Evolutionary conservation across 129 eudicot genomes (phyloP).

Genomic region (Flaveria linearis): DNA sequence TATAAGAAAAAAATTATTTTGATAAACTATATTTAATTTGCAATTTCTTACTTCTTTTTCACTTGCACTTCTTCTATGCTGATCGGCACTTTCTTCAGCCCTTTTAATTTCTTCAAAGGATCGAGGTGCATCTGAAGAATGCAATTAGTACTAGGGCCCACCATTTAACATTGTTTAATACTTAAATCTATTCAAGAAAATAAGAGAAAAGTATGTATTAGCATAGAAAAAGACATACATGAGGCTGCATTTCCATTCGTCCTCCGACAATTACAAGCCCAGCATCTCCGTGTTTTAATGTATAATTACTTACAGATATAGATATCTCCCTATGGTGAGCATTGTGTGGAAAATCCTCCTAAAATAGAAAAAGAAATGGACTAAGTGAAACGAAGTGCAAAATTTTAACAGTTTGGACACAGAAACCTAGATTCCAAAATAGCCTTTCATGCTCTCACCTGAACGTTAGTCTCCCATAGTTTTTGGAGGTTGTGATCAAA

Average conservation of each 20-base stretch:
- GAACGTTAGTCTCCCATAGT: slow-evolving; percentile 89
- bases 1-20: neutral
- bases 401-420: neutral
- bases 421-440: slow-evolving; percentile 10
- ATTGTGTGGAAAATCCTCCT: slow-evolving; percentile 95
- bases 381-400: slow-evolving; percentile 9
- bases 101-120: slow-evolving; percentile 89
- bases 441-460: slow-evolving; percentile 44
- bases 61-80: slow-evolving; percentile 91
- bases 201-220: slow-evolving; percentile 7
- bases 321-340: slow-evolving; percentile 95
- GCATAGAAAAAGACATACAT: slow-evolving; percentile 52
- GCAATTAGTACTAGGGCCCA: neutral
- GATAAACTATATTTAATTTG: slow-evolving; percentile 3
- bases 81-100: slow-evolving; percentile 73
- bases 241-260: slow-evolving; percentile 96
- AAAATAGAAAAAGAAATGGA: slow-evolving; percentile 5
- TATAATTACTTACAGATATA: slow-evolving; percentile 80
- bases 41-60: slow-evolving; percentile 73
- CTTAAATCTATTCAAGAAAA: neutral
- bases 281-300: slow-evolving; percentile 89
- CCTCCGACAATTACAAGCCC: slow-evolving; percentile 92
- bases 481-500: slow-evolving; percentile 95
- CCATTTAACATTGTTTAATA: neutral
- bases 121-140: slow-evolving; percentile 68